Evolutionary conservation across 2,329 filamentous ascomycete species (phyloP), one percentile per base, ranked within the genome.

Genomic region (Scopulariopsis brevicaulis): DNA sequence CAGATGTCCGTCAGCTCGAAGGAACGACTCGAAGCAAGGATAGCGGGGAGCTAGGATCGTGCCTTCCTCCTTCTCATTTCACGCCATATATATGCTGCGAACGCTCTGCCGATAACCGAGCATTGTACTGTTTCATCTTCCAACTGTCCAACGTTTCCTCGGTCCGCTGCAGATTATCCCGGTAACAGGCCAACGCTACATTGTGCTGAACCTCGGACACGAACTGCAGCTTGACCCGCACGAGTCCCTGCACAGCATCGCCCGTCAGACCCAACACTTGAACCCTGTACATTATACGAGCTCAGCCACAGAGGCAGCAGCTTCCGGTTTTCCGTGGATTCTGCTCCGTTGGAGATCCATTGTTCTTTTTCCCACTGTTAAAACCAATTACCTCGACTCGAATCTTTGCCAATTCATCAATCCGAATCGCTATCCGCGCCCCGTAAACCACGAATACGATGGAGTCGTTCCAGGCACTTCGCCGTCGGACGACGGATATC

Each of bases 401-500:
- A 46, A 15, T n/a, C 18, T 7, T n/a, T 8, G 40, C 40, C 14
- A 46, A 25, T 25, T 24, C 37, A 35, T 15, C 22, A 25, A 12
- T n/a, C 35, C 54, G 20, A 10, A 28, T 48, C 40, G 25, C 14
- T 12, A 14, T 2, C 20, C 8, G 25, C 22, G 15, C 8, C 25
- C 32, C n/a, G 6, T 46, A 46, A n/a, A 32, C 28, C 28, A 32
- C 40, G 18, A 43, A 43, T 14, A 57, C 6, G 55, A 81, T 81
- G 79, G 79, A 82, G 62, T 76, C 77, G 54, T 79, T 83, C 65
- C 70, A 71, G 51, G 68, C 74, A 62, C 72, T 83, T 60, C 78
- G 77, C 69, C 80, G 79, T 66, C 80, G 79, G 61, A 77, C 79
- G 34, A 78, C 77, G 62, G 78, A 80, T 66, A 69, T 82, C 56